Conservation (phyloP, 495 filamentous ascomycete genomes). For the Penicillium flavigenum region DNA sequence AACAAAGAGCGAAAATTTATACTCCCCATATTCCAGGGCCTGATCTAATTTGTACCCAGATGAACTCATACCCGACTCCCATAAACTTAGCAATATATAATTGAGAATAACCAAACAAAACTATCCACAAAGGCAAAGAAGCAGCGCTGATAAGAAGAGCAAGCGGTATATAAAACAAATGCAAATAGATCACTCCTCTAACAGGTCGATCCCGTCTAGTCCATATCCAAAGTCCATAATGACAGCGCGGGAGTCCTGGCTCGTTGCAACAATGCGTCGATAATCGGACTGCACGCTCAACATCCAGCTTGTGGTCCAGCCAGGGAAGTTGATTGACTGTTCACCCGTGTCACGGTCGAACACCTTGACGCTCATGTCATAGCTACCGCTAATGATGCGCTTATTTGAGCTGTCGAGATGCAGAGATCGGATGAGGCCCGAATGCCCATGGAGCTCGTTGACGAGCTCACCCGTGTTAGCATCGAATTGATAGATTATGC, state of each 20-base stretch:
- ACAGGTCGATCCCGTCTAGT: slow-evolving; percentile 47
- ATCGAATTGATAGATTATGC: slow-evolving; percentile 91
- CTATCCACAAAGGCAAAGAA: slow-evolving; percentile 7
- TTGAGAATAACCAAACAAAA: slow-evolving; percentile 1
- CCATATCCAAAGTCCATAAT: slow-evolving; percentile 75
- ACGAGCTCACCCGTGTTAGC: slow-evolving; percentile 83
- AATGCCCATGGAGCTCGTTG: slow-evolving; percentile 72
- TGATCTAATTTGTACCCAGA: slow-evolving; percentile 8
- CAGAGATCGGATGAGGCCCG: slow-evolving; percentile 77
- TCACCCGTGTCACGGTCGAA: slow-evolving; percentile 77
- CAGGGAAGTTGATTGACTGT: slow-evolving; percentile 71
- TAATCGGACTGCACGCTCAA: slow-evolving; percentile 94
- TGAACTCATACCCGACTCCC: slow-evolving; percentile 15
- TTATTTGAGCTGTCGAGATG: slow-evolving; percentile 83
- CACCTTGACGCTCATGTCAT: slow-evolving; percentile 91
- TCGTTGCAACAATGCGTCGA: slow-evolving; percentile 85
- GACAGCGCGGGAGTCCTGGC: slow-evolving; percentile 85
- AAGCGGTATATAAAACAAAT: slow-evolving; percentile 20
- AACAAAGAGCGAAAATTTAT: slow-evolving; percentile 12
- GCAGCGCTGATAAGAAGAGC: slow-evolving; percentile 19
- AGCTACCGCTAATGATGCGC: slow-evolving; percentile 84
- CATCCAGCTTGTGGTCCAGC: slow-evolving; percentile 96
- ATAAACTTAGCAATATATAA: slow-evolving; percentile 21
- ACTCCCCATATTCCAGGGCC: slow-evolving; percentile 2
- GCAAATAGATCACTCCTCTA: slow-evolving; percentile 40